Evolutionary conservation across 2,329 filamentous ascomycete species (phyloP).

Genomic region (Seiridium unicorne): DNA sequence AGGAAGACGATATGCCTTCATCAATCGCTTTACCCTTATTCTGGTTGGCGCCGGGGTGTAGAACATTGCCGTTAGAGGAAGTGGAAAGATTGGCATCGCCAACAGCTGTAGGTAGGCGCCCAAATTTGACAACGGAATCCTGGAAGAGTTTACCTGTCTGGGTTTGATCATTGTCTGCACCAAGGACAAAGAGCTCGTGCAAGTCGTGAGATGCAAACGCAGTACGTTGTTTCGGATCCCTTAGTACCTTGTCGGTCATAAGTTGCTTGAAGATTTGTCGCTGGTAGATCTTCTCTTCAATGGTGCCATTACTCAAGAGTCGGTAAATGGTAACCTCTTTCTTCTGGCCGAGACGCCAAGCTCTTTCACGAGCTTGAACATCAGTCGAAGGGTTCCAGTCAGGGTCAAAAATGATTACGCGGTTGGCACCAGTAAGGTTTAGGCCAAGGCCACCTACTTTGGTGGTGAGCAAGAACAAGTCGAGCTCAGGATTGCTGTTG

Average conservation of each 20-base stretch:
- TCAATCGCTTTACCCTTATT: not conserved
- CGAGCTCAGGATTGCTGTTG: slow-evolving; percentile 74
- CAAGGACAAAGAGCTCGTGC: slow-evolving; percentile 85
- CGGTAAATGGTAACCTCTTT: slow-evolving; percentile 94
- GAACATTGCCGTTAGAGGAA: slow-evolving; percentile 10
- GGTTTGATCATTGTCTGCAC: slow-evolving; percentile 65
- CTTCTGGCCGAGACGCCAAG: slow-evolving; percentile 94
- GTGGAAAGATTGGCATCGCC: slow-evolving; percentile 10
- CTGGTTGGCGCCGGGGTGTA: not conserved
- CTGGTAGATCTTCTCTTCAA: slow-evolving; percentile 99
- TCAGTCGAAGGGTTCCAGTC: slow-evolving; percentile 99
- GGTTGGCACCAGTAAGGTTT: slow-evolving; percentile 90
- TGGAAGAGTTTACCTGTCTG: slow-evolving; percentile 86
- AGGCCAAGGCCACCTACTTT: slow-evolving; percentile 93
- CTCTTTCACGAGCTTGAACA: slow-evolving; percentile 88
- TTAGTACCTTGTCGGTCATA: slow-evolving; percentile 91
- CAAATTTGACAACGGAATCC: slow-evolving; percentile 75
- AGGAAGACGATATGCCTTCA: slow-evolving; percentile 5
- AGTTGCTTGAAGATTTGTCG: slow-evolving; percentile 99
- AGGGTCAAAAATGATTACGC: slow-evolving; percentile 97
- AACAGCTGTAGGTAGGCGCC: slow-evolving; percentile 26
- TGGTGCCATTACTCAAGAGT: slow-evolving; percentile 96
- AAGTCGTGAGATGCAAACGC: slow-evolving; percentile 88
- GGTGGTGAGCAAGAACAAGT: slow-evolving; percentile 92
- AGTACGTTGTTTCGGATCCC: slow-evolving; percentile 89